Conservation (phyloP, 768 basidiomycete species). For the Kwoniella europaea region DNA sequence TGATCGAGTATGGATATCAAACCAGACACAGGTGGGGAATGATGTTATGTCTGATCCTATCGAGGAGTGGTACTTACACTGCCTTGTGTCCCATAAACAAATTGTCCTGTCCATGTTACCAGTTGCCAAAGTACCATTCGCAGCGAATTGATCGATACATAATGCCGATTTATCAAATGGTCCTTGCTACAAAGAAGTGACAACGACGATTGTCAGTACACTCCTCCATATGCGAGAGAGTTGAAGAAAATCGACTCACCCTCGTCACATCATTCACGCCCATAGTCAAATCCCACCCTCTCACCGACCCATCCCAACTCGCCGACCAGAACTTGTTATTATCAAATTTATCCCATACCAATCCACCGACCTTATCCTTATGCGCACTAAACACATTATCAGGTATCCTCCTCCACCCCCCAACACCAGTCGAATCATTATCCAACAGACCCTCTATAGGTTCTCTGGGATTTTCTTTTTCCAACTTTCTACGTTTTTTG, state of each 20-base stretch:
- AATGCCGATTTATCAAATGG: conserved; percentile 59
- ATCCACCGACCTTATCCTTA: conserved; percentile 77
- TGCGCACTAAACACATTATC: conserved; percentile 78
- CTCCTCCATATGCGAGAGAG: not conserved
- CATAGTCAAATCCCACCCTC: conserved; percentile 82
- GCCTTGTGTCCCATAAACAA: conserved; percentile 60
- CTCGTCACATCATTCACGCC: conserved; percentile 61
- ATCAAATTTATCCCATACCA: conserved; percentile 64
- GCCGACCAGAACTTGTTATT: conserved; percentile 62
- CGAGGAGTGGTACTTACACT: conserved; percentile 38
- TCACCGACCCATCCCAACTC: conserved; percentile 87
- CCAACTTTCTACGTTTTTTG: conserved; percentile 71
- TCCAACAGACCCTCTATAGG: conserved; percentile 38
- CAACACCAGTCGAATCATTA: conserved; percentile 40
- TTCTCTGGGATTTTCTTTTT: conserved; percentile 63
- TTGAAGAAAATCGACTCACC: conserved; percentile 41
- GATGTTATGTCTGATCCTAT: not conserved
- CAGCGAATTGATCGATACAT: conserved; percentile 58
- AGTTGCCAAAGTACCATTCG: conserved; percentile 57
- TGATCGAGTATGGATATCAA: not conserved
- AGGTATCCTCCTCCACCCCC: conserved; percentile 65
- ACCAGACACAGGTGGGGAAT: not conserved
- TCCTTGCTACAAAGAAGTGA: conserved; percentile 50
- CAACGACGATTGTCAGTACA: not conserved
- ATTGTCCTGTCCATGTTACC: conserved; percentile 60